A percentile compares a stretch with the other conserved stretches of the same genome.
phyloP scores from a whole-genome alignment of 1,284 basidiomycete species.

The Ganoderma sinense region DNA sequence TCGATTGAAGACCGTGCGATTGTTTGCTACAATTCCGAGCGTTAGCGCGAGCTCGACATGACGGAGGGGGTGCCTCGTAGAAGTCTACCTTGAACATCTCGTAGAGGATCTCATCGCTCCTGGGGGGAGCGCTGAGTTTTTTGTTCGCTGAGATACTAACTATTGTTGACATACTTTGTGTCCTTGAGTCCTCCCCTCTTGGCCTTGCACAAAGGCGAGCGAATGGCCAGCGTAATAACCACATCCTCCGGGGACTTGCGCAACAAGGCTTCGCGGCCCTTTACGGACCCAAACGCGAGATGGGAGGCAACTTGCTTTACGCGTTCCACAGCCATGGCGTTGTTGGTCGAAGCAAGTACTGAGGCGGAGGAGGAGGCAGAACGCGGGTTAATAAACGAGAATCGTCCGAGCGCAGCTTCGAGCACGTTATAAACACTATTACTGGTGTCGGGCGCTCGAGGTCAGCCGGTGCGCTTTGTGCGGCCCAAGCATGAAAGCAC shows the following conservation, averaged over 20 bases:
- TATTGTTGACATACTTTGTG: constrained; percentile 54
- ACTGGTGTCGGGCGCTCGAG: background rate
- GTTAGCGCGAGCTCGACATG: background rate
- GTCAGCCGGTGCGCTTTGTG: background rate
- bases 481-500: background rate
- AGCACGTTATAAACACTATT: background rate
- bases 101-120: constrained; percentile 79
- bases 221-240: constrained; percentile 81
- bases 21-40: constrained; percentile 54
- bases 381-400: background rate
- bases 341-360: background rate
- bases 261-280: constrained; percentile 56
- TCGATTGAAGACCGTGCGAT: constrained; percentile 70
- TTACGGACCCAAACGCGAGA: constrained; percentile 48
- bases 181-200: constrained; percentile 86
- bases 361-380: background rate
- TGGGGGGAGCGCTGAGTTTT: constrained; percentile 35
- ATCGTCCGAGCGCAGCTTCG: constrained; percentile 8
- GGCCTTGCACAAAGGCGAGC: constrained; percentile 79
- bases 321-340: constrained; percentile 50
- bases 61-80: background rate
- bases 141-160: background rate
- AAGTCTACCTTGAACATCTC: constrained; percentile 75
- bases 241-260: constrained; percentile 75
- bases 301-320: constrained; percentile 73